These are phyloP conservation scores for Rhinocladiella similis DNA, from an alignment of 2,329 filamentous ascomycete species.

Conservation along the genomic window DNA sequence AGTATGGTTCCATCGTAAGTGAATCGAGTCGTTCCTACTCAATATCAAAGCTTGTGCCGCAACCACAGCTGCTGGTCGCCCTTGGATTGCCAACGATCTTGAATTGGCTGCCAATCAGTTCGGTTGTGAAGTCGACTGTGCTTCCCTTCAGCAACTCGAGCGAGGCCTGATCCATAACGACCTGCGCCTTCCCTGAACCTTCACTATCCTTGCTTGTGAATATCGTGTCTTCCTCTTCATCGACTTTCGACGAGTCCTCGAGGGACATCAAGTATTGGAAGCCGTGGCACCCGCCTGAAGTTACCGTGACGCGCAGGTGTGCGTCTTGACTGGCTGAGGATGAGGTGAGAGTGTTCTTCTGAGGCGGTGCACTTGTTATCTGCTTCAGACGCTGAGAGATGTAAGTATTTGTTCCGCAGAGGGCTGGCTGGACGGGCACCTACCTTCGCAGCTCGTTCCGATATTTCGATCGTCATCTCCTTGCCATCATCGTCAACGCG, in stretches of 20 bases:
- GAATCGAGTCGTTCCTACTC: conserved; percentile 49
- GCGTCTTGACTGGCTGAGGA: conserved; percentile 59
- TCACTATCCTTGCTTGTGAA: conserved; percentile 64
- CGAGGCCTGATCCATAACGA: conserved; percentile 85
- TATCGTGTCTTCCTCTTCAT: conserved; percentile 79
- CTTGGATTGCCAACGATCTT: conserved; percentile 92
- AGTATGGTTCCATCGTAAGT: background rate
- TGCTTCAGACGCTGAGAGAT: conserved; percentile 64
- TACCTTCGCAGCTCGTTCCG: conserved; percentile 77
- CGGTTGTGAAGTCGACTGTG: conserved; percentile 94
- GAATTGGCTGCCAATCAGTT: conserved; percentile 92
- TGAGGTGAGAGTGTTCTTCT: conserved; percentile 42
- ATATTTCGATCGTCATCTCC: conserved; percentile 81
- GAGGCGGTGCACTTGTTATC: conserved; percentile 67
- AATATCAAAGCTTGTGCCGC: conserved; percentile 96
- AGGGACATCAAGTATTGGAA: conserved; percentile 97
- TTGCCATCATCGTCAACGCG: conserved; percentile 79
- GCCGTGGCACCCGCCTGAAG: conserved; percentile 92
- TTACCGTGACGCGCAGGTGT: conserved; percentile 86
- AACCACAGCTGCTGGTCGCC: conserved; percentile 92
- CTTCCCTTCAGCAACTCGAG: conserved; percentile 87
- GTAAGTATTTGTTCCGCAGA: conserved; percentile 3
- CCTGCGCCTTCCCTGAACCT: conserved; percentile 59
- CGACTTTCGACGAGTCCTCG: conserved; percentile 57
- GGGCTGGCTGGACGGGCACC: conserved; percentile 26